Percentiles rank a stretch among this genome's conserved stretches.
These are phyloP conservation scores for Kwoniella shivajii DNA, from an alignment of 1,284 basidiomycete genomes.

Conservation along the genomic window DNA sequence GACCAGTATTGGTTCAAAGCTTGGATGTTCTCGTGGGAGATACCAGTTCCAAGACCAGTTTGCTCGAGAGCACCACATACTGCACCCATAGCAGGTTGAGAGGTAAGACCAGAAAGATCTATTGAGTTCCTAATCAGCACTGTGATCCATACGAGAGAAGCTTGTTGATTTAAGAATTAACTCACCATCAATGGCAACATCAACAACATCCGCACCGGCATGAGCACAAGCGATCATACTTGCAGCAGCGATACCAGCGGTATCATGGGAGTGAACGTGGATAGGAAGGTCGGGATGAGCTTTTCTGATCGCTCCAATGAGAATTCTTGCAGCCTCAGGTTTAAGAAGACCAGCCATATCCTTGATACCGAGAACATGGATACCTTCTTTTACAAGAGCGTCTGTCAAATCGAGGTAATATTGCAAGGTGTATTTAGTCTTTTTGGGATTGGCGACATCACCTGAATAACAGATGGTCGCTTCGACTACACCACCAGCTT, in stretches of 20 bases:
- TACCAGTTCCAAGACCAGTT: constrained; percentile 90
- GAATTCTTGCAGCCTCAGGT: constrained; percentile 85
- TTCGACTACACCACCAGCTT: constrained; percentile 96
- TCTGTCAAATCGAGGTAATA: constrained; percentile 98
- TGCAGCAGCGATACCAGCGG: constrained; percentile 94
- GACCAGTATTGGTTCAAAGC: constrained; percentile 98
- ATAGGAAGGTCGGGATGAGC: constrained; percentile 97
- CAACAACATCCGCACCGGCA: constrained; percentile 96
- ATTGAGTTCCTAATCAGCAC: background rate
- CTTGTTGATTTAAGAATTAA: constrained; percentile 13
- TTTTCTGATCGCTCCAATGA: constrained; percentile 91
- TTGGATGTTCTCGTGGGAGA: constrained; percentile 96
- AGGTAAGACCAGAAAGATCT: constrained; percentile 98
- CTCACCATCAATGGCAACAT: constrained; percentile 96
- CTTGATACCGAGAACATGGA: constrained; percentile 98
- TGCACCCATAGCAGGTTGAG: constrained; percentile 98
- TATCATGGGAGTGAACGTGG: constrained; percentile 99
- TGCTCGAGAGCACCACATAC: constrained; percentile 94
- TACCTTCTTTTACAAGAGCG: constrained; percentile 90
- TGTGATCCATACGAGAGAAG: background rate
- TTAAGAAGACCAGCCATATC: constrained; percentile 99
- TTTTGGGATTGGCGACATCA: constrained; percentile 92
- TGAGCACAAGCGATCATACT: constrained; percentile 95
- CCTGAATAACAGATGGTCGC: constrained; percentile 99
- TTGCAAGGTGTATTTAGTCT: constrained; percentile 96